Evolutionary conservation across 2,329 filamentous ascomycete species (phyloP).

Genomic region (Aureobasidium sp.): DNA sequence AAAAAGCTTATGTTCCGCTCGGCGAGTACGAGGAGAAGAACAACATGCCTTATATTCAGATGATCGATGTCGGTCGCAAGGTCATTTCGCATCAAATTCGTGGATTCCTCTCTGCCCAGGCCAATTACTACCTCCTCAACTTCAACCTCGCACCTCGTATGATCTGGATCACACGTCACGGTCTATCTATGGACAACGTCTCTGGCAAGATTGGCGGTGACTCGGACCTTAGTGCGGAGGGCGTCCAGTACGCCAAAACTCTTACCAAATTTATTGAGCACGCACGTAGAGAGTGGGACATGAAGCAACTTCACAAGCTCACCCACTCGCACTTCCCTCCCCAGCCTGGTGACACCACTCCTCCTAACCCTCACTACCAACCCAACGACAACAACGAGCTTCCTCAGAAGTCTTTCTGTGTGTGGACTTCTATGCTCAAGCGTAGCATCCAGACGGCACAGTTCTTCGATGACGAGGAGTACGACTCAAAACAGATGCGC

Average conservation of each 20-base stretch:
- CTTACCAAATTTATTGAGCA: constrained; percentile 77
- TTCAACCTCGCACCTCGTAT: constrained; percentile 94
- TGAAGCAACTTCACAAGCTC: constrained; percentile 72
- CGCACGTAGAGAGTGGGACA: constrained; percentile 74
- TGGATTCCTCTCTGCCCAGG: constrained; percentile 85
- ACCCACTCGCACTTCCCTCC: constrained; percentile 80
- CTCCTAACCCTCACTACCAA: constrained; percentile 82
- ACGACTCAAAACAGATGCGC: constrained; percentile 94
- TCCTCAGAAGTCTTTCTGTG: constrained; percentile 57
- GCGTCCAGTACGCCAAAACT: constrained; percentile 68
- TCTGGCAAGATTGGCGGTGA: constrained; percentile 86
- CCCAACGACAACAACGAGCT: constrained; percentile 36
- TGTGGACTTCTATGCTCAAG: constrained; percentile 96
- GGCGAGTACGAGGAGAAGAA: constrained; percentile 86
- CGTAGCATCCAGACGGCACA: constrained; percentile 82
- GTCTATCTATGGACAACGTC: constrained; percentile 82
- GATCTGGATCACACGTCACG: constrained; percentile 97
- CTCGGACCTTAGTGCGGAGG: constrained; percentile 73
- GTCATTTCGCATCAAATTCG: constrained; percentile 83
- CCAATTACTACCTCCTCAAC: constrained; percentile 90
- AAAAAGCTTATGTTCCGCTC: constrained; percentile 86
- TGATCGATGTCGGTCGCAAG: constrained; percentile 96
- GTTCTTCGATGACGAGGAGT: constrained; percentile 91
- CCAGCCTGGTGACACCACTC: constrained; percentile 81
- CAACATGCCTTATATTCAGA: constrained; percentile 91